Evolutionary conservation across 164 flowering plant species (phyloP), one percentile per base, ranked within the genome.

Genomic region (Amborella trichopoda): DNA sequence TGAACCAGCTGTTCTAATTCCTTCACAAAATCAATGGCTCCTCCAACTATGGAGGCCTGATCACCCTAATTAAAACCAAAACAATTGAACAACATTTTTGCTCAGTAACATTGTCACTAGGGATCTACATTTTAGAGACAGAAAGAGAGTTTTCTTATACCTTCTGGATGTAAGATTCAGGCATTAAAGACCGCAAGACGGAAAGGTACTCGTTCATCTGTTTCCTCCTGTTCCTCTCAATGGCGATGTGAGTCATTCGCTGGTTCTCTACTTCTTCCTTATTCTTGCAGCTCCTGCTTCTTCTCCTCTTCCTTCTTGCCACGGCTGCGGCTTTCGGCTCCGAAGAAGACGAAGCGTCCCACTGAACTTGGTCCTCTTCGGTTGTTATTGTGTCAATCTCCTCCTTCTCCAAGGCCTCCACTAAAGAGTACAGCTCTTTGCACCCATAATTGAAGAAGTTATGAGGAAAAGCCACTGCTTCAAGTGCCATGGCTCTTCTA

Each of bases 31-130:
- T 82, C 82, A 26, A 89, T 89, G 16, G 97, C 95, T 0, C 97
- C 97, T 6, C 90, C 95, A 25, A 89, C 61, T 14, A 89, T 82
- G 2, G 97, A 89, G 34, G 97, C 97, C 66, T 89, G 97, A 61
- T 89, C 97, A n/a, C 93, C 87, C 97, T 82, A 48, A 16, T 24
- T 23, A 40, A 30, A 12, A 25, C 50, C 23, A 33, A 34, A 49
- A 18, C 23, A 23, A 17, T 2, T 20, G 10, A 19, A 22, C 28
- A 46, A 39, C 6, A 0, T 8, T 30, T 30, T 30, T 30, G 34
- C n/a, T n/a, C n/a, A n/a, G n/a, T n/a, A n/a, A n/a, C n/a, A n/a
- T n/a, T n/a, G n/a, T n/a, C n/a, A n/a, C n/a, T n/a, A n/a, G n/a
- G n/a, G n/a, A 30, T 30, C 34, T 6, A 18, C 5, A 22, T 22